phyloP scores from a whole-genome alignment of 768 basidiomycete genomes.

The Inosperma sp. region DNA sequence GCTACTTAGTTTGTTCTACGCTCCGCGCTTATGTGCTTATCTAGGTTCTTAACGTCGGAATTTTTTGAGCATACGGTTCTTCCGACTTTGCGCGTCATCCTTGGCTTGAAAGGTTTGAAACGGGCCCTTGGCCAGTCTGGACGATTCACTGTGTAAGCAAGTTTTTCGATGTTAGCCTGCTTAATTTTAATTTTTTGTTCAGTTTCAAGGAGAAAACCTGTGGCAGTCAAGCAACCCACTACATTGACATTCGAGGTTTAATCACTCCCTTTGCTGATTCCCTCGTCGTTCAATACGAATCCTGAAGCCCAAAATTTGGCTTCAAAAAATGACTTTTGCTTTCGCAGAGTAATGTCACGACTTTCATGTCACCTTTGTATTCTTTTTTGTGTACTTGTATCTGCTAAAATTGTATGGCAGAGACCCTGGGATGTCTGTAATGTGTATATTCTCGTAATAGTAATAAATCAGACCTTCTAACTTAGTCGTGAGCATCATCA shows the following conservation, averaged over 20 bases:
- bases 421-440: too few species aligned
- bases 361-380: too few species aligned
- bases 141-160: conserved; percentile 32
- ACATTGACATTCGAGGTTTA: conserved; percentile 34
- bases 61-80: conserved; percentile 43
- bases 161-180: not conserved
- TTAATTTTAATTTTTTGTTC: not conserved
- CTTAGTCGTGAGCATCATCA: too few species aligned
- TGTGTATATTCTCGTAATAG: too few species aligned
- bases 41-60: conserved; percentile 27
- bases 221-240: conserved; percentile 28
- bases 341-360: too few species aligned
- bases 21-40: not conserved
- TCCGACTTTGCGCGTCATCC: conserved; percentile 40
- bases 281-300: conserved; percentile 32
- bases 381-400: too few species aligned
- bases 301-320: too few species aligned
- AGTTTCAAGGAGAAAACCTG: conserved; percentile 36
- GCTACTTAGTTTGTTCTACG: not conserved
- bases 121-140: conserved; percentile 38
- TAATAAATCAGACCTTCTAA: too few species aligned
- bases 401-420: too few species aligned
- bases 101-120: conserved; percentile 39
- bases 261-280: conserved; percentile 43
- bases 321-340: too few species aligned